Evolutionary conservation across 345 rosid genomes (phyloP).

Genomic region (Gossypium stocksii): DNA sequence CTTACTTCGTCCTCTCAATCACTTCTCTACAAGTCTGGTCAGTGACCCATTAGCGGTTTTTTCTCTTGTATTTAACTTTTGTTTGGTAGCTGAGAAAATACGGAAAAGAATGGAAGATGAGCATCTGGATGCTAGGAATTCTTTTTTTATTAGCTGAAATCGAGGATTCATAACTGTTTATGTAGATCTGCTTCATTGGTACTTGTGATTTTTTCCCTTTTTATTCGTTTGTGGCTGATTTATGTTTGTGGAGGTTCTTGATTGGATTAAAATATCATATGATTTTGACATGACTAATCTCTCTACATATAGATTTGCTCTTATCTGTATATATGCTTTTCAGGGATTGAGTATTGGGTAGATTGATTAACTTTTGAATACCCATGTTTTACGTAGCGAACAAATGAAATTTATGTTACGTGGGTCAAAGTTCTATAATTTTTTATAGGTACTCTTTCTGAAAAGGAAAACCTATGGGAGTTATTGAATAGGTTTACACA

Average conservation of each 20-base stretch:
- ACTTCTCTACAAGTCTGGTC: constrained; percentile 58
- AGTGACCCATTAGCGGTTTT: neutral
- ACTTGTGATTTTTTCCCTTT: neutral
- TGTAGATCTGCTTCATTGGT: neutral
- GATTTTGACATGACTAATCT: neutral
- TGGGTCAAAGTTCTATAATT: neutral
- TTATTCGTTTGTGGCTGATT: neutral
- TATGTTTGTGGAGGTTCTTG: neutral
- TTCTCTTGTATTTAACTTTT: neutral
- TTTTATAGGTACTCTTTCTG: neutral
- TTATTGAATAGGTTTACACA: neutral
- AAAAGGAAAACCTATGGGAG: neutral
- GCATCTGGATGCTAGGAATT: neutral
- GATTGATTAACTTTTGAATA: neutral
- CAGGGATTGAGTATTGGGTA: neutral
- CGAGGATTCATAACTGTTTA: neutral
- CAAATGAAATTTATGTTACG: neutral
- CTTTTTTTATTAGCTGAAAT: neutral
- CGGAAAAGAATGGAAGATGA: neutral
- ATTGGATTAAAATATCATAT: neutral
- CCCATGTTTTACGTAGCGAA: neutral
- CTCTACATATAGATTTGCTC: no score
- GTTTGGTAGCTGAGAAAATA: constrained; percentile 10
- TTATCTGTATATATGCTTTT: neutral
- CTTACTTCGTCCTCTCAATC: constrained; percentile 49